These are phyloP conservation scores for Aquilaria malaccensis DNA, from an alignment of 345 rosid species.

Conservation along the genomic window DNA sequence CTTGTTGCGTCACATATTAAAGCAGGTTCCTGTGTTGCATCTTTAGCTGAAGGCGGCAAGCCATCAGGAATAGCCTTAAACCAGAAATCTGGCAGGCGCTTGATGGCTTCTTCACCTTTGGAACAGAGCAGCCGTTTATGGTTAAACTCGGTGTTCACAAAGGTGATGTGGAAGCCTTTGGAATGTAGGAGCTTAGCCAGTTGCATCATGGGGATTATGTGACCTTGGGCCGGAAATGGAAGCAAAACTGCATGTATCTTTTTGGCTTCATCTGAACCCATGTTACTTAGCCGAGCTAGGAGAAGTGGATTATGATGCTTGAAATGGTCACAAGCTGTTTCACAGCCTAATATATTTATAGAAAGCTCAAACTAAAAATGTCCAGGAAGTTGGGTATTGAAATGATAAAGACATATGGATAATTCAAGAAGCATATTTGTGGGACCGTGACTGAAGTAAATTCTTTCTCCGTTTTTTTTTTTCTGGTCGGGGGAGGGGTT, in stretches of 20 bases:
- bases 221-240: conserved; percentile 39
- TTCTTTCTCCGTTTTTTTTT: too few species aligned
- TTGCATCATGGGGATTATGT: conserved; percentile 28
- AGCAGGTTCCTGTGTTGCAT: conserved; percentile 4
- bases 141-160: conserved; percentile 12
- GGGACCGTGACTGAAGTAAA: too few species aligned
- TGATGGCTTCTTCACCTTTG: conserved; percentile 1
- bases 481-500: too few species aligned
- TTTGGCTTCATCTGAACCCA: background rate
- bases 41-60: background rate
- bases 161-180: conserved; percentile 29
- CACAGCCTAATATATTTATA: too few species aligned
- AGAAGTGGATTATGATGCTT: background rate
- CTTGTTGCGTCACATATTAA: conserved; percentile 9
- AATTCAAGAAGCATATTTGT: background rate
- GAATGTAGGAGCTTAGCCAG: conserved; percentile 37
- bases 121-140: conserved; percentile 4
- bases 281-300: background rate
- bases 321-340: background rate
- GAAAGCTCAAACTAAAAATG: too few species aligned
- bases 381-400: background rate
- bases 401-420: background rate
- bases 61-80: conserved; percentile 12
- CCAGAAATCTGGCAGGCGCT: conserved; percentile 1
- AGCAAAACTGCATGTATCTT: conserved; percentile 26